These are phyloP conservation scores for Monosporozyma solicola DNA, from an alignment of 805 yeast genomes.

Conservation along the genomic window DNA sequence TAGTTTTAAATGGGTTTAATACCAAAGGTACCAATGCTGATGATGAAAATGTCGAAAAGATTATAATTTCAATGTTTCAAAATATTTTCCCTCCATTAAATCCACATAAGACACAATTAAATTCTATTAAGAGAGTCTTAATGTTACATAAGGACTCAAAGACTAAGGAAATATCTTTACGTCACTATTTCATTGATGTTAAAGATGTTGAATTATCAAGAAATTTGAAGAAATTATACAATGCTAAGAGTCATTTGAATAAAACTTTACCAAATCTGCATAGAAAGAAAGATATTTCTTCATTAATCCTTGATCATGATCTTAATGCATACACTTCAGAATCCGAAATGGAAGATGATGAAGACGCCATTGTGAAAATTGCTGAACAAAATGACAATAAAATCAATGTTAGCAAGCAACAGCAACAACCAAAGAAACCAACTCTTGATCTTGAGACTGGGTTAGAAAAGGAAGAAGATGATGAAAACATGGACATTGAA, in stretches of 20 bases:
- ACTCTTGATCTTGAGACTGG: conserved; percentile 14
- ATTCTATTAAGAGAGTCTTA: conserved; percentile 72
- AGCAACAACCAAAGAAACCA: conserved; percentile 12
- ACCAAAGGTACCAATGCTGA: conserved; percentile 10
- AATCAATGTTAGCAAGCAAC: conserved; percentile 11
- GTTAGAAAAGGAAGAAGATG: conserved; percentile 14
- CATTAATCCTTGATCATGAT: conserved; percentile 72
- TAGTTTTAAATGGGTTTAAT: conserved; percentile 86
- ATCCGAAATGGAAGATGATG: conserved; percentile 92
- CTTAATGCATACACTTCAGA: conserved; percentile 76
- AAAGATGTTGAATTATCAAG: conserved; percentile 70
- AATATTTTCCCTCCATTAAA: conserved; percentile 92
- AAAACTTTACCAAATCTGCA: conserved; percentile 64
- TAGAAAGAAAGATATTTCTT: conserved; percentile 66
- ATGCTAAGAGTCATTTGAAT: conserved; percentile 48
- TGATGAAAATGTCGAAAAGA: conserved; percentile 57
- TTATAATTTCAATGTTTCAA: conserved; percentile 83
- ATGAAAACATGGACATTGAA: conserved; percentile 8
- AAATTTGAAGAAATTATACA: conserved; percentile 62
- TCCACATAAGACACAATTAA: conserved; percentile 70
- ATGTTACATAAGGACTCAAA: conserved; percentile 66
- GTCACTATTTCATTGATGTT: conserved; percentile 87
- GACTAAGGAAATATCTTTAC: conserved; percentile 66
- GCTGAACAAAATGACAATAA: conserved; percentile 24
- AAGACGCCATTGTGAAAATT: conserved; percentile 76